Base-by-base conservation (phyloP, 148 eudicot species). In the Rhododendron molle region DNA sequence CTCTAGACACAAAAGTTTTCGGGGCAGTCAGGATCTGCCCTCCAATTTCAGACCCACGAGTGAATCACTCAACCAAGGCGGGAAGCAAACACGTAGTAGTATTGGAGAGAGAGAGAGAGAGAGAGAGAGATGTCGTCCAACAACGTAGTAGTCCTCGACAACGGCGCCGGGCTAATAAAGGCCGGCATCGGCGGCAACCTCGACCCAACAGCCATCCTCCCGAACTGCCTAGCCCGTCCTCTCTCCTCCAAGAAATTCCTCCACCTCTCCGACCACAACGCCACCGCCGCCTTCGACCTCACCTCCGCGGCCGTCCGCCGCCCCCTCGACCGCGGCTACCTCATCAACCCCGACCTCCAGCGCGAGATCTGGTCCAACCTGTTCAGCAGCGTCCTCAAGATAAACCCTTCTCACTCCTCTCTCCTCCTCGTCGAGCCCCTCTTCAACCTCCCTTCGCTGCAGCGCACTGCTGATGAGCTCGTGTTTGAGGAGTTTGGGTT, bases 111-210 rank as follows among this genome's bases (percentile, higher is more conserved):
- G 60, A 18, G 28, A 23, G 50, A 20, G 80, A 8, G 38, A 50
- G 69, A 34, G 82, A 54, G 69, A 81, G 69, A 56, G 2, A 93
- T 93, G 94, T 88, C 93, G 2, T 71, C 76, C 76, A 91, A 83
- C 81, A 91, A 83, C 81, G 95, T 95, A 54, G 93, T 97, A 74
- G 98, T 97, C 26, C 88, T 97, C 5, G 99, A 97, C 94, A 97
- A 97, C 89, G 99, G 99, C 86, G 98, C 89, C 84, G 94, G 94
- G 52, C 86, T 85, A 58, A 93, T 97, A 7, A 97, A 97, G 83
- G 94, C 95, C 83, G 99, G 99, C 26, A 81, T 90, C 80, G 99
- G 91, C 87, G 99, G 99, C 83, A 95, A 95, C 54, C 93, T 94
- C 2, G 91, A 97, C 85, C 98, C 98, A 0, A 38, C 91, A 2